Conservation (phyloP, 805 yeast species). For the Starmerella stellata region DNA sequence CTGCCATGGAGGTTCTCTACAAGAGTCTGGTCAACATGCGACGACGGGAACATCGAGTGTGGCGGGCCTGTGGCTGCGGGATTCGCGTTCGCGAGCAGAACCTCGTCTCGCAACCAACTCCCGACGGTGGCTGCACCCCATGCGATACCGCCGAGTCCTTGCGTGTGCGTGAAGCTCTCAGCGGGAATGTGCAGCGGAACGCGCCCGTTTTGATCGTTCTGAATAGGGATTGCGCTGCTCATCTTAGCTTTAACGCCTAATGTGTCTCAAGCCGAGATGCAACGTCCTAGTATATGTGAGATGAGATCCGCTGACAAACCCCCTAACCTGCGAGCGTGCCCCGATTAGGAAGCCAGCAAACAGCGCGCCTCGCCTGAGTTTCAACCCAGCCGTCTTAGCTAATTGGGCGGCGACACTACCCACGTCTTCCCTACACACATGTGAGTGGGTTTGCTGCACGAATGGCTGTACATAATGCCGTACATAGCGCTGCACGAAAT, state of each 20-base stretch:
- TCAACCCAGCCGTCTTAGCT: not conserved
- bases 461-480: too few species aligned
- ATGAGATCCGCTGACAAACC: not conserved
- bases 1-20: not conserved
- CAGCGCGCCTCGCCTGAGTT: not conserved
- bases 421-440: too few species aligned
- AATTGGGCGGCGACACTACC: too few species aligned
- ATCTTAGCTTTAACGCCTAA: conserved; percentile 1
- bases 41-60: not conserved
- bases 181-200: conserved; percentile 40
- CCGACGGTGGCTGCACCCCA: conserved; percentile 96
- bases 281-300: not conserved
- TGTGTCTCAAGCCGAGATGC: not conserved
- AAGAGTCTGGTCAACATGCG: conserved; percentile 6
- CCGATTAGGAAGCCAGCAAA: not conserved
- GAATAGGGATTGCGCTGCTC: conserved; percentile 16
- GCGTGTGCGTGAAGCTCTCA: conserved; percentile 86
- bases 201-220: conserved; percentile 7
- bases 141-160: conserved; percentile 93
- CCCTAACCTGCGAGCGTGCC: not conserved
- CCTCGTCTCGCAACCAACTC: conserved; percentile 86
- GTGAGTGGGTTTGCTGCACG: too few species aligned
- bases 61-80: conserved; percentile 18
- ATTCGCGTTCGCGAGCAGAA: conserved; percentile 19
- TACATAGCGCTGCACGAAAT: too few species aligned